Evolutionary conservation across 2,329 filamentous ascomycete genomes (phyloP).

Genomic region (Penicillium sp.): DNA sequence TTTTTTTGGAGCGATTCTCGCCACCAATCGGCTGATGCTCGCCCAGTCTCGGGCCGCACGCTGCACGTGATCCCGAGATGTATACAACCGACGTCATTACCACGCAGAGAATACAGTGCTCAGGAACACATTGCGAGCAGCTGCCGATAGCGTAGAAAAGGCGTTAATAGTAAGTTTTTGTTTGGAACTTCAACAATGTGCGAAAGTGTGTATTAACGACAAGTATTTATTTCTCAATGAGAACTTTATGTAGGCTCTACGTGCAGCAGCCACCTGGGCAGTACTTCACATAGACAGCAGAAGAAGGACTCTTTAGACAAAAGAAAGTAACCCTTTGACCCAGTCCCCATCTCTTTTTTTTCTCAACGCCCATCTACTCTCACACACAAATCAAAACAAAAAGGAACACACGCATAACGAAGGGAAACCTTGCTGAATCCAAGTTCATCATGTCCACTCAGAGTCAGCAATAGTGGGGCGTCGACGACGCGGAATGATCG

Average conservation of each 20-base stretch:
- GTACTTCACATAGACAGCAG: conserved; percentile 20
- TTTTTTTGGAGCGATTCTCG: conserved; percentile 26
- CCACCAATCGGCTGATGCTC: conserved; percentile 29
- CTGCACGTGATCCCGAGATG: conserved; percentile 27
- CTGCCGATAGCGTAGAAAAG: not conserved
- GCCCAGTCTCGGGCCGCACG: conserved; percentile 18
- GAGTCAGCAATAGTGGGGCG: conserved; percentile 40
- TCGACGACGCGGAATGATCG: conserved; percentile 42
- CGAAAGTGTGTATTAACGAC: not conserved
- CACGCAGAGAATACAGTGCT: not conserved
- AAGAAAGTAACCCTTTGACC: conserved; percentile 12
- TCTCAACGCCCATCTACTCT: conserved; percentile 14
- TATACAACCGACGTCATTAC: conserved; percentile 19
- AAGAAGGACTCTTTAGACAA: conserved; percentile 14
- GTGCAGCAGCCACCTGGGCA: conserved; percentile 21
- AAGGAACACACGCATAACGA: conserved; percentile 9
- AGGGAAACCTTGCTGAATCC: conserved; percentile 7
- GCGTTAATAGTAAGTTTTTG: not conserved
- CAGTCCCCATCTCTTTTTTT: conserved; percentile 3
- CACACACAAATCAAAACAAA: conserved; percentile 8
- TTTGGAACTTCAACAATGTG: not conserved
- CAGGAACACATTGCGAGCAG: not conserved
- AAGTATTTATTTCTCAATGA: conserved; percentile 23
- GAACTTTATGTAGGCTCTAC: conserved; percentile 20
- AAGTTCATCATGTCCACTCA: conserved; percentile 36